A percentile compares a stretch with the other conserved stretches of the same genome.
phyloP scores from a whole-genome alignment of 495 filamentous ascomycete species.

The Xylaria intraflava region DNA sequence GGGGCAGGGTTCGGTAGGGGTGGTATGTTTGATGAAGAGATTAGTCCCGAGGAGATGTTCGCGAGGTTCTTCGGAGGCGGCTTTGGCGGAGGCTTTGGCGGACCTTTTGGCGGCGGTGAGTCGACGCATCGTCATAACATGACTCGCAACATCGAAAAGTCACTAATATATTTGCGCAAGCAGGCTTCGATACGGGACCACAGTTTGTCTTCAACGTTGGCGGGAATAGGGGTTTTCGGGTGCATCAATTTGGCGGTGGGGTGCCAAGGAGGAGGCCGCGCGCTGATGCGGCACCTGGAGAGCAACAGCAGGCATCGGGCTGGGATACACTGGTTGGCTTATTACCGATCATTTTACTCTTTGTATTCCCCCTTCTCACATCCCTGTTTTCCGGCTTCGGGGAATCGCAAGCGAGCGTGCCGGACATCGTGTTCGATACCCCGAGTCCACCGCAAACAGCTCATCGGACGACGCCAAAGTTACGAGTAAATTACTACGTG shows the following conservation, averaged over 20 bases:
- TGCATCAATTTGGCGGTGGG: constrained; percentile 78
- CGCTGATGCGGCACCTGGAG: constrained; percentile 40
- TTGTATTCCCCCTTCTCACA: constrained; percentile 79
- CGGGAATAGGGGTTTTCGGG: constrained; percentile 71
- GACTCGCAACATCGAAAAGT: not conserved
- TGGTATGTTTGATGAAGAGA: constrained; percentile 79
- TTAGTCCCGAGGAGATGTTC: constrained; percentile 95
- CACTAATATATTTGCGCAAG: constrained; percentile 5
- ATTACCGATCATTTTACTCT: constrained; percentile 79
- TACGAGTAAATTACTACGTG: constrained; percentile 76
- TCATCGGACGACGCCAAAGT: constrained; percentile 59
- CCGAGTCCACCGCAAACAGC: constrained; percentile 62
- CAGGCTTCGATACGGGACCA: constrained; percentile 62
- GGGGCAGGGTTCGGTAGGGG: constrained; percentile 42
- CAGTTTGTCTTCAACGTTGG: constrained; percentile 90
- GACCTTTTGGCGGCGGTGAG: constrained; percentile 55
- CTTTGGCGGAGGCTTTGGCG: constrained; percentile 65
- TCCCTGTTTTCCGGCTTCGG: constrained; percentile 61
- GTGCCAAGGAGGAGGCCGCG: constrained; percentile 62
- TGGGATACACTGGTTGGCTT: constrained; percentile 57
- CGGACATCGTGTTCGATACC: constrained; percentile 63
- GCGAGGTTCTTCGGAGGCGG: constrained; percentile 84
- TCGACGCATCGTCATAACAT: not conserved
- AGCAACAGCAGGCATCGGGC: constrained; percentile 34
- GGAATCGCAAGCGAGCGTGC: constrained; percentile 50